Evolutionary conservation across 306 rosid species (phyloP), one percentile per base, ranked within the genome.

Genomic region (Trifolium subterraneum): DNA sequence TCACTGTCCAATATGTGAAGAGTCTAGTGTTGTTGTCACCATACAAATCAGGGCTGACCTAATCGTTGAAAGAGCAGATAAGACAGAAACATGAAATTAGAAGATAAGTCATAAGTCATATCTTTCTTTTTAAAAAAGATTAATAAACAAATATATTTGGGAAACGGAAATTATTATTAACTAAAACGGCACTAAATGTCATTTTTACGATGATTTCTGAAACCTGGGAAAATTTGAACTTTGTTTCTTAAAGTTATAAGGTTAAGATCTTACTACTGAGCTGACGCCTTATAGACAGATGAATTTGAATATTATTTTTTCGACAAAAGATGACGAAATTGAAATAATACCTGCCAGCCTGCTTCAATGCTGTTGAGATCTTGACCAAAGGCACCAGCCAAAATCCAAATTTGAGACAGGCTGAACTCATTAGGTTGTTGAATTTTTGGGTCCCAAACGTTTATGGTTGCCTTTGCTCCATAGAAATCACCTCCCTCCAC

Each of bases 341-440:
- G 64, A 29, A 80, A 80, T 68, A 64, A 27, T 73, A 84, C 90
- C 87, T 87, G 90, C 90, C 90, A 87, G 64, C 90, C 90, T 38
- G 88, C 88, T 79, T 87, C 90, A 55, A 87, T 84, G 79, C 85
- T 82, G 50, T 84, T 87, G 58, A 87, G 83, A 84, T 81, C 90
- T 78, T 79, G 84, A 69, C 83, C 83, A 77, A 81, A 82, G 62
- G 85, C 71, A 48, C 88, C 90, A 55, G 87, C 74, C 36, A 80
- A 60, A 58, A 87, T 13, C 88, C 85, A 87, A 38, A 87, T 87
- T 84, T 87, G 90, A 51, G 90, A 84, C 39, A 82, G 74, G 73
- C 90, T 87, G 81, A 82, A 87, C 62, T 87, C 90, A 74, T 84
- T 76, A 15, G 80, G 86, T 23, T 84, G 84, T 72, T 85, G 85